These are phyloP conservation scores for Mycena kentingensis DNA, from an alignment of 768 basidiomycete genomes.

Conservation along the genomic window DNA sequence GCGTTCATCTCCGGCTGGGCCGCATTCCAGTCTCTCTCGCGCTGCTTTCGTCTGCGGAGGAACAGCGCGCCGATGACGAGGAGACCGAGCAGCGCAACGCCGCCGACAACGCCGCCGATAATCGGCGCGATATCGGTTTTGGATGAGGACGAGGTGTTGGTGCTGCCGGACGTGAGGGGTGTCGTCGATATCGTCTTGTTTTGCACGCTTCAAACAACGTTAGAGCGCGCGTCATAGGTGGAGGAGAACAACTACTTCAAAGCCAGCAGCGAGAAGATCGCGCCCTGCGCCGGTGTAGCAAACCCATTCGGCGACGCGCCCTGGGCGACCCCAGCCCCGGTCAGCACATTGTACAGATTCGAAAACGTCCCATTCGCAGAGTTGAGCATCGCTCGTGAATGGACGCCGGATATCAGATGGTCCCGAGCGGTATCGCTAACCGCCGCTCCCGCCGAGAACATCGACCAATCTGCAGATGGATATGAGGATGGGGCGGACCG, in stretches of 20 bases:
- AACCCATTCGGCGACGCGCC: background rate
- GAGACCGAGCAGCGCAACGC: too few relatives aligned
- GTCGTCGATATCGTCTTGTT: background rate
- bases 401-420: background rate
- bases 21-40: too few relatives aligned
- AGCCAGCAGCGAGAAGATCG: background rate
- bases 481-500: background rate
- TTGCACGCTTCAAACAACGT: background rate
- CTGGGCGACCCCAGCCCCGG: background rate
- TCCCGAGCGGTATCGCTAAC: background rate
- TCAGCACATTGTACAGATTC: slow-evolving; percentile 2
- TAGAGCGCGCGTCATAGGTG: background rate
- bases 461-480: slow-evolving; percentile 1
- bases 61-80: too few relatives aligned
- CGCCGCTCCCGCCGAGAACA: background rate
- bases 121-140: too few relatives aligned
- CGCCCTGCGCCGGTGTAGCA: slow-evolving; percentile 1
- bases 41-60: too few relatives aligned
- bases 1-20: too few relatives aligned
- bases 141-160: too few relatives aligned
- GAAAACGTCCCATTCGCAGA: background rate
- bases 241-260: background rate
- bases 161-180: too few relatives aligned
- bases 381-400: background rate
- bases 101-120: too few relatives aligned